These are phyloP conservation scores for Rutstroemia sydowiana DNA, from an alignment of 2,329 filamentous ascomycete genomes.

Conservation along the genomic window DNA sequence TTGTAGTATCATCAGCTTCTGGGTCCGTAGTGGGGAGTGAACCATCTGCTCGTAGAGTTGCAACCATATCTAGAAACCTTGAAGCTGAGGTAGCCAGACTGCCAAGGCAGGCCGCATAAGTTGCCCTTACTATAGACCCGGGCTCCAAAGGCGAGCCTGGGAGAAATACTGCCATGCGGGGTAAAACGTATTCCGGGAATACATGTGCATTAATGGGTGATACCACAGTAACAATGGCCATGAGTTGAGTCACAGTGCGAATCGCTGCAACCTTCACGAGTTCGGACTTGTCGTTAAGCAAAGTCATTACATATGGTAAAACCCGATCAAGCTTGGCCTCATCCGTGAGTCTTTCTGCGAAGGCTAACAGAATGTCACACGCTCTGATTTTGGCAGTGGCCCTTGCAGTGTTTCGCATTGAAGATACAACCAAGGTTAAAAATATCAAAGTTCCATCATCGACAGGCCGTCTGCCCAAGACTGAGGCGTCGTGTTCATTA, in stretches of 20 bases:
- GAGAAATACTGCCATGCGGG: slow-evolving; percentile 55
- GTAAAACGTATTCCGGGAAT: slow-evolving; percentile 60
- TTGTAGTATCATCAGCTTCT: slow-evolving; percentile 65
- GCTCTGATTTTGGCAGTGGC: slow-evolving; percentile 81
- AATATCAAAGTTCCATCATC: slow-evolving; percentile 94
- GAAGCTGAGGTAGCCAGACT: slow-evolving; percentile 80
- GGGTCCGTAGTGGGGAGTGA: slow-evolving; percentile 71
- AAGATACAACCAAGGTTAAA: slow-evolving; percentile 79
- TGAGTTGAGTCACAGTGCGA: slow-evolving; percentile 77
- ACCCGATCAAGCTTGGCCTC: slow-evolving; percentile 94
- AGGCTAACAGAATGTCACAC: slow-evolving; percentile 85
- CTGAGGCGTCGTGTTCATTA: slow-evolving; percentile 63
- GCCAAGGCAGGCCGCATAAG: slow-evolving; percentile 87
- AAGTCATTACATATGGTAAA: slow-evolving; percentile 76
- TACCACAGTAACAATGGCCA: slow-evolving; percentile 81
- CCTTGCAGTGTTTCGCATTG: slow-evolving; percentile 80
- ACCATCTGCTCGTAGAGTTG: slow-evolving; percentile 76
- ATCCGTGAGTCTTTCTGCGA: slow-evolving; percentile 84
- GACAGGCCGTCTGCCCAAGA: slow-evolving; percentile 51
- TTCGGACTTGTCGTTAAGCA: slow-evolving; percentile 76
- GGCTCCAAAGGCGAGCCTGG: slow-evolving; percentile 45
- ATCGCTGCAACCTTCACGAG: slow-evolving; percentile 80
- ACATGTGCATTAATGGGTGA: slow-evolving; percentile 69
- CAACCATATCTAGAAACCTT: slow-evolving; percentile 83
- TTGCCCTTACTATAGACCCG: slow-evolving; percentile 70